Conservation (phyloP, 2,329 filamentous ascomycete species). For the Lachnellula hyalina region DNA sequence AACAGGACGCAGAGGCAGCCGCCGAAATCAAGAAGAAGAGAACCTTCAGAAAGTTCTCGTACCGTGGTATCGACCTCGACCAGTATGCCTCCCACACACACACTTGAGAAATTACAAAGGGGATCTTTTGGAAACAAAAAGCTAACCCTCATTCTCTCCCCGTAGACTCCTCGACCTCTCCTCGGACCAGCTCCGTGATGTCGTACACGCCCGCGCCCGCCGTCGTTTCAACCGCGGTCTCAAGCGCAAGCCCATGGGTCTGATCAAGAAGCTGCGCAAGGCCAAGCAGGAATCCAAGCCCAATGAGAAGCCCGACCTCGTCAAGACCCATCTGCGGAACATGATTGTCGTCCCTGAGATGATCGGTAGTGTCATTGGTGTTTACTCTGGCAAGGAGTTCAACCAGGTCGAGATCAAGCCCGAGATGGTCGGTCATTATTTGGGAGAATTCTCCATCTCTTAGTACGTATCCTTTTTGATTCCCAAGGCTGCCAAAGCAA, state of each 20-base stretch:
- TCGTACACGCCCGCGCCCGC: slow-evolving; percentile 97
- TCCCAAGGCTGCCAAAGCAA: background rate
- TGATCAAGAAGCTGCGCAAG: slow-evolving; percentile 99
- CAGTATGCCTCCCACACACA: slow-evolving; percentile 62
- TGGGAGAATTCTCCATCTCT: slow-evolving; percentile 99
- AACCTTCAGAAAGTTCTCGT: slow-evolving; percentile 99
- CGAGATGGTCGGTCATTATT: slow-evolving; percentile 99
- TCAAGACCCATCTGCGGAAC: slow-evolving; percentile 99
- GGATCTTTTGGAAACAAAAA: slow-evolving; percentile 22
- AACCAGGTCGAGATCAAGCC: slow-evolving; percentile 99
- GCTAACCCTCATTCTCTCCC: slow-evolving; percentile 31
- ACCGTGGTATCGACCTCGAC: slow-evolving; percentile 99
- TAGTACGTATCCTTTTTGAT: slow-evolving; percentile 65
- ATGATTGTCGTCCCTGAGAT: slow-evolving; percentile 99
- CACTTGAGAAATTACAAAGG: slow-evolving; percentile 30
- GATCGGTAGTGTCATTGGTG: slow-evolving; percentile 97
- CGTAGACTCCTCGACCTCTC: slow-evolving; percentile 94
- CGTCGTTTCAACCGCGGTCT: slow-evolving; percentile 99
- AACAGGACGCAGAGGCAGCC: slow-evolving; percentile 91
- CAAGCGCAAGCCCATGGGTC: slow-evolving; percentile 99
- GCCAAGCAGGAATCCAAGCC: slow-evolving; percentile 98
- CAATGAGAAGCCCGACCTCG: slow-evolving; percentile 99
- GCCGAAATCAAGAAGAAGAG: slow-evolving; percentile 99
- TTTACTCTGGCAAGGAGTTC: slow-evolving; percentile 99
- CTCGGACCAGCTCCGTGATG: slow-evolving; percentile 97